Percentiles rank a stretch among this genome's conserved stretches.
Conservation (phyloP, 1,139 yeast genomes). For the Yamadazyma atlantica region DNA sequence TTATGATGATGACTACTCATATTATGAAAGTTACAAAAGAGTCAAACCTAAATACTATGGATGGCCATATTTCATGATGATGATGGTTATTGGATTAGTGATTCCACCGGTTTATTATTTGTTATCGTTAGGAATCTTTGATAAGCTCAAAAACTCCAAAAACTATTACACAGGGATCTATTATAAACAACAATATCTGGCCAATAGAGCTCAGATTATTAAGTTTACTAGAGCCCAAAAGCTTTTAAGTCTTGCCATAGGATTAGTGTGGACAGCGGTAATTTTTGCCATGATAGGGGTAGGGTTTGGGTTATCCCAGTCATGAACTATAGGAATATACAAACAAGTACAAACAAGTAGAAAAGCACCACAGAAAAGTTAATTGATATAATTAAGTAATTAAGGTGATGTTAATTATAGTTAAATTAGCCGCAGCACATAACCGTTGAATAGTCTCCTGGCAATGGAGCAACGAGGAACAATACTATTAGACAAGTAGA, state of each 20-base stretch:
- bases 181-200: constrained; percentile 21
- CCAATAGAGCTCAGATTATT: constrained; percentile 9
- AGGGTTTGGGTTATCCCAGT: constrained; percentile 29
- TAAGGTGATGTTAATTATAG: no score
- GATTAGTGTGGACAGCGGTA: constrained; percentile 33
- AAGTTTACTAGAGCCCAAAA: constrained; percentile 34
- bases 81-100: constrained; percentile 31
- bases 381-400: no score
- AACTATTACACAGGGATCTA: constrained; percentile 16
- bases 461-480: no score
- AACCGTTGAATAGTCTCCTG: no score
- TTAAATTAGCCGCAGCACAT: no score
- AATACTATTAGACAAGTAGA: no score
- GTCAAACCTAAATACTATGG: constrained; percentile 13
- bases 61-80: constrained; percentile 18
- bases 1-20: not conserved
- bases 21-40: not conserved
- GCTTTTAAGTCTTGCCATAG: constrained; percentile 28
- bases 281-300: constrained; percentile 44
- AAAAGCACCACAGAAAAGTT: not conserved
- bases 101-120: constrained; percentile 38
- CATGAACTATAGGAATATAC: not conserved
- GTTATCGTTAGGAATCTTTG: constrained; percentile 34
- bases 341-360: not conserved
- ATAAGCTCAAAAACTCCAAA: constrained; percentile 20